These are phyloP conservation scores for Cystofilobasidium macerans DNA, from an alignment of 768 basidiomycete species.

Conservation along the genomic window DNA sequence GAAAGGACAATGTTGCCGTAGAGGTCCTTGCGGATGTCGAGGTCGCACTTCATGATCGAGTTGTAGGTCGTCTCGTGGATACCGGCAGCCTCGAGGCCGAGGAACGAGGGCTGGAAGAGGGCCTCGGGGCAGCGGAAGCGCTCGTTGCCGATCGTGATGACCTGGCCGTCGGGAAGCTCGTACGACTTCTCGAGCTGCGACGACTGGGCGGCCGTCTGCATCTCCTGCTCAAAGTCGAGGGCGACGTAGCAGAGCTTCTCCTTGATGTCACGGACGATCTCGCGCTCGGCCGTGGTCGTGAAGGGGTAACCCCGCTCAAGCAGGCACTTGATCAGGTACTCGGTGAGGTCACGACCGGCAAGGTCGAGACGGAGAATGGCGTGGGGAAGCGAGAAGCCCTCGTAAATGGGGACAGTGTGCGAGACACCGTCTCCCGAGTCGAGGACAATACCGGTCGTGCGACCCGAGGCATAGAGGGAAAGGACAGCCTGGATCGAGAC, in stretches of 20 bases:
- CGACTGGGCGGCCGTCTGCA: conserved; percentile 78
- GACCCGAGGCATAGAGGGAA: conserved; percentile 42
- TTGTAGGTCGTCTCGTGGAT: conserved; percentile 78
- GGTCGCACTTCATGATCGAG: conserved; percentile 35
- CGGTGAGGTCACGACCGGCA: conserved; percentile 81
- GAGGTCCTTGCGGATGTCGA: conserved; percentile 61
- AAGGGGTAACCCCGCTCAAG: conserved; percentile 87
- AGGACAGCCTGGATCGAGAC: conserved; percentile 84
- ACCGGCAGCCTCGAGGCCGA: conserved; percentile 68
- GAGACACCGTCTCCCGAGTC: conserved; percentile 95
- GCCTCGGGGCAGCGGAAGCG: conserved; percentile 58
- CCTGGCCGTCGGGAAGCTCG: conserved; percentile 84
- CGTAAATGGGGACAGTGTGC: conserved; percentile 94
- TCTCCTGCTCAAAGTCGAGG: conserved; percentile 85
- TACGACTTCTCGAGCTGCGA: conserved; percentile 87
- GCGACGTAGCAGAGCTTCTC: conserved; percentile 94
- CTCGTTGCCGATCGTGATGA: conserved; percentile 90
- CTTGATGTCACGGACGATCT: conserved; percentile 95
- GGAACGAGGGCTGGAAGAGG: conserved; percentile 65
- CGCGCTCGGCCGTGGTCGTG: conserved; percentile 83
- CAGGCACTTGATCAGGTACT: conserved; percentile 65
- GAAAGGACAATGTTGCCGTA: conserved; percentile 66
- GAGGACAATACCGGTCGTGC: conserved; percentile 79
- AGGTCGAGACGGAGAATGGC: conserved; percentile 84
- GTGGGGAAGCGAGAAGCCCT: conserved; percentile 81